Evolutionary conservation across 2,329 filamentous ascomycete species (phyloP), one percentile per base, ranked within the genome.

Genomic region (Clarireedia paspali): DNA sequence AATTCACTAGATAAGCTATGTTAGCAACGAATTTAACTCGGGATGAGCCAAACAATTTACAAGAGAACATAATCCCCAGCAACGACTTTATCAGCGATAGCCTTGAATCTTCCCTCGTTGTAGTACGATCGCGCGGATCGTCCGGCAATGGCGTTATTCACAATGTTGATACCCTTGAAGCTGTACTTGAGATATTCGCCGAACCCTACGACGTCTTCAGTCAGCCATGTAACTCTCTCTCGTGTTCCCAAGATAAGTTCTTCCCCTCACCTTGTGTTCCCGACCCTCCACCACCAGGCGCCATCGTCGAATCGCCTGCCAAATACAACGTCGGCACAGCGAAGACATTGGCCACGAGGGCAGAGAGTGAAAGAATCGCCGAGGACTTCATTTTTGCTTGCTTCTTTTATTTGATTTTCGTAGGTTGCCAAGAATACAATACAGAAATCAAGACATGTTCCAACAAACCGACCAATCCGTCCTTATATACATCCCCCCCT

Each of bases 51-150:
- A 20, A 20, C n/a, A n/a, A 42, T 47, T 36, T 55, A 55, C 26
- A 87, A 72, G 46, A 87, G 73, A 26, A 87, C 83, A 20, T 73
- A 76, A 53, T 67, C 65, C 10, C 65, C 65, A 12, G 61, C 34
- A 5, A 60, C 54, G 14, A 64, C 77, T 62, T 24, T 64, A 34
- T 74, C 70, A 47, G 78, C 76, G 52, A 88, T 78, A 0, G 73
- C 74, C 15, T 75, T 69, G 71, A 88, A 89, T 14, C 81, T 81
- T 7, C 80, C 81, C 70, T 89, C 85, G 48, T 81, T 77, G 1
- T 79, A 84, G 70, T 77, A 89, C 23, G 82, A 86, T 47, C 85
- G 78, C 1, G 85, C 83, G 26, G 79, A 84, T 50, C 84, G 81
- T 20, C 86, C 86, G 7, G 76, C 83, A 17, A 86, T 77, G 34